Base-by-base conservation (phyloP, 2,329 filamentous ascomycete species). In the Myriosclerotinia duriaeana region DNA sequence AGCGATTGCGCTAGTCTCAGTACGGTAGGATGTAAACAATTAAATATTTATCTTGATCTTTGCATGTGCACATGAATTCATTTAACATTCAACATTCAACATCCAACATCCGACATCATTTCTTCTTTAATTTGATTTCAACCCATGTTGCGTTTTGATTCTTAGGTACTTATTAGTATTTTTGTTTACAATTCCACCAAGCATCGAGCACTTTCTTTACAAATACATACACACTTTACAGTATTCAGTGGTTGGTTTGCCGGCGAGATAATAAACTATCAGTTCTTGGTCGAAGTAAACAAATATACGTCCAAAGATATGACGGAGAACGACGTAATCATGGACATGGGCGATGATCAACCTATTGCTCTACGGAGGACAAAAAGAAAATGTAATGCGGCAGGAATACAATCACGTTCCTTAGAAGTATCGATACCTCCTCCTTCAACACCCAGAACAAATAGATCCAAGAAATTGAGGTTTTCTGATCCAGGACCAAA, bases 401-500 rank as follows among this genome's bases (percentile, higher is more conserved):
- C 67, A 64, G 71, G 65, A 42, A 56, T 66, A 46, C 56, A 68
- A 46, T 70, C 68, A 36, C 38, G 38, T 42, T 69, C 74, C 22
- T 70, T 71, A 30, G 75, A 73, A 14, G 72, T 74, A 34, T 70
- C 71, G 17, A 75, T 74, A 4, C 74, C 75, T 11, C 72, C 74
- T 56, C 58, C 68, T 53, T 74, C 74, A 63, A 75, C 75, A 17
- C 64, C 64, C 55, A 65, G 17, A 46, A 72, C 73, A 12, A 72
- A 70, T 67, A 66, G 71, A 50, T 53, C 75, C 1, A 83, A 83
- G 70, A 79, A 79, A 66, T 84, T 87, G 30, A 83, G 85, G 48
- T 87, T 87, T 76, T 88, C 86, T 0, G 85, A 87, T 52, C 84
- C 84, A 11, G 84, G 83, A 0, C 78, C 79, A 1, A 73, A 77